Evolutionary conservation across 805 yeast genomes (phyloP).

Genomic region (Metschnikowia arizonensis): DNA sequence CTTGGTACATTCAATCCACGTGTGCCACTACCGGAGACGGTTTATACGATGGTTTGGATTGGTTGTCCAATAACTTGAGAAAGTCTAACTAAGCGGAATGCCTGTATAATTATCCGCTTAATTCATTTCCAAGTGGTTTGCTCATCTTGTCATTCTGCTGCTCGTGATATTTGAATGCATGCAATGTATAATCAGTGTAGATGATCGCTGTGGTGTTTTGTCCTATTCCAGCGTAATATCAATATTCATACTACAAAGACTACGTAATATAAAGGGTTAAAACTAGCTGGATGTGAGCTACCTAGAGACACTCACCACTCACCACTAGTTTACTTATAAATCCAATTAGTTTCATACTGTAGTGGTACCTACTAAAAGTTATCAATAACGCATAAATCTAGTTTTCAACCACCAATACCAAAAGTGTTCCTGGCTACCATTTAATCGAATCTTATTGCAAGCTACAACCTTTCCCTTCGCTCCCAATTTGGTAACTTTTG

Average conservation of each 20-base stretch:
- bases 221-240: not conserved
- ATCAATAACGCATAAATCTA: too few relatives aligned
- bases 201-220: not conserved
- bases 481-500: too few relatives aligned
- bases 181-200: constrained; percentile 5
- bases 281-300: too few relatives aligned
- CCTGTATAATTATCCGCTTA: not conserved
- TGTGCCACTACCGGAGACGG: constrained; percentile 99
- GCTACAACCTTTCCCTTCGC: too few relatives aligned
- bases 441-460: too few relatives aligned
- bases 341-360: too few relatives aligned
- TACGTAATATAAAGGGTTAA: not conserved
- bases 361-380: too few relatives aligned
- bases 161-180: constrained; percentile 8
- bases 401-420: too few relatives aligned
- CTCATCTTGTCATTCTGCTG: constrained; percentile 4
- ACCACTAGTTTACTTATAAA: too few relatives aligned
- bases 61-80: constrained; percentile 26
- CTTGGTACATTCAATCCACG: constrained; percentile 98
- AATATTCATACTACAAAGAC: not conserved
- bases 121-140: constrained; percentile 6
- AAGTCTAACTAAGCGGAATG: constrained; percentile 15
- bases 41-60: constrained; percentile 31
- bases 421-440: too few relatives aligned
- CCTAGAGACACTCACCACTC: too few relatives aligned